phyloP scores from a whole-genome alignment of 352 stramenopile genomes.

The Pythium dissotocum region DNA sequence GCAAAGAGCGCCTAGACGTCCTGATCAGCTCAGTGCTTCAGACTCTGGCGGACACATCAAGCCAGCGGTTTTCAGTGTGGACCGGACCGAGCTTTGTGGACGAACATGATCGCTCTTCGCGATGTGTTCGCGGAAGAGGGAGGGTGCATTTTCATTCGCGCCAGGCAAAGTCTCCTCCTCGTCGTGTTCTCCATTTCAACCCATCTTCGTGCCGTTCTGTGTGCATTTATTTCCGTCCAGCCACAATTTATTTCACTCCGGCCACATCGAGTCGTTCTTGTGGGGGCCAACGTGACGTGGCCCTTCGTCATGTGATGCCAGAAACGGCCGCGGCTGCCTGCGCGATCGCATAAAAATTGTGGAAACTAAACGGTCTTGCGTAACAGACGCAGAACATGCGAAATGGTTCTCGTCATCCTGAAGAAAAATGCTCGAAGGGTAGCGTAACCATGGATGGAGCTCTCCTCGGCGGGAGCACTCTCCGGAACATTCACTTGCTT shows the following conservation, averaged over 20 bases:
- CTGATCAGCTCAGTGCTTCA: neutral
- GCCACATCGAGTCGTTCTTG: neutral
- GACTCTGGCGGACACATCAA: neutral
- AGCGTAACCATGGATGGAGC: neutral
- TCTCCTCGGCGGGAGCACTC: neutral
- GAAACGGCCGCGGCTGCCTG: neutral
- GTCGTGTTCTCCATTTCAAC: neutral
- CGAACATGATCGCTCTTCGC: neutral
- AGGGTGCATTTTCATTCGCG: neutral
- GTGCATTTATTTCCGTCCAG: neutral
- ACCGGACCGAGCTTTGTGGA: neutral
- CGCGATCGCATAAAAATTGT: neutral
- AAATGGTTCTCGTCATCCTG: neutral
- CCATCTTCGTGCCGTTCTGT: neutral
- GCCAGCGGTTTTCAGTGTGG: neutral
- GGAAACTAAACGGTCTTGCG: constrained; percentile 4
- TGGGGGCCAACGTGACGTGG: neutral
- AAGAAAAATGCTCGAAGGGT: neutral
- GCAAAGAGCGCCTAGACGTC: neutral
- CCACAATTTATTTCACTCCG: neutral
- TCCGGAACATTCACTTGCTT: neutral
- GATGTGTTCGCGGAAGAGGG: neutral
- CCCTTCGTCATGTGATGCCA: neutral
- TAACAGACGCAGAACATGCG: neutral
- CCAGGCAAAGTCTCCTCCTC: no score